These are phyloP conservation scores for Saccharomycopsis phalli DNA, from an alignment of 1,139 yeast species.

Conservation along the genomic window DNA sequence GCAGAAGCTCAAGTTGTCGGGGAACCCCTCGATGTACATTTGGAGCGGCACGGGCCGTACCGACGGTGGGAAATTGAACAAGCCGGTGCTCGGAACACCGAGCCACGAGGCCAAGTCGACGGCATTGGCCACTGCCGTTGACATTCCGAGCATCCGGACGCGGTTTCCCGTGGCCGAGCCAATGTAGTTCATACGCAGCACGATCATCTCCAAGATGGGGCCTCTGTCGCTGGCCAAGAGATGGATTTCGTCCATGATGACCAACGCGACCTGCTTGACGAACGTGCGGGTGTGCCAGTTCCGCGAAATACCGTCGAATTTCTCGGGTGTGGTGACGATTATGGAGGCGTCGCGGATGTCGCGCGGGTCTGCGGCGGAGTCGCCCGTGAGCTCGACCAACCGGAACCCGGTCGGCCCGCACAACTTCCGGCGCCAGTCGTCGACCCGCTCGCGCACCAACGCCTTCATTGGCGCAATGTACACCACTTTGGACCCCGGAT, in stretches of 20 bases:
- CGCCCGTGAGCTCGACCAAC: constrained; percentile 94
- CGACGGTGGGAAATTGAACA: constrained; percentile 89
- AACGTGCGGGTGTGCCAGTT: constrained; percentile 94
- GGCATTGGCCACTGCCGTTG: constrained; percentile 97
- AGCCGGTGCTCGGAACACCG: constrained; percentile 79
- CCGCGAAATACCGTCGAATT: constrained; percentile 97
- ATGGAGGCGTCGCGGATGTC: constrained; percentile 88
- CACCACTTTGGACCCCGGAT: constrained; percentile 77
- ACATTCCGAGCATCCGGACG: constrained; percentile 81
- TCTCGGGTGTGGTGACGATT: constrained; percentile 94
- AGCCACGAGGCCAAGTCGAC: constrained; percentile 98
- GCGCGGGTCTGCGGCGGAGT: constrained; percentile 80
- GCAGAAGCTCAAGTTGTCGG: constrained; percentile 87
- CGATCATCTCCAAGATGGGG: constrained; percentile 96
- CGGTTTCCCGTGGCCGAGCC: constrained; percentile 68
- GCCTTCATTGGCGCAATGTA: constrained; percentile 99
- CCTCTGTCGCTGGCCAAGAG: constrained; percentile 96
- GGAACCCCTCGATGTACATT: constrained; percentile 97
- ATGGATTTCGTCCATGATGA: constrained; percentile 98
- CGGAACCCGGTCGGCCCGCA: constrained; percentile 48
- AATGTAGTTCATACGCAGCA: constrained; percentile 92
- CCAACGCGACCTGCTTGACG: constrained; percentile 83
- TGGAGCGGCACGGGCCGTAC: constrained; percentile 97
- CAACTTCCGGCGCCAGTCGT: constrained; percentile 80
- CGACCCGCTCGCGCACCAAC: constrained; percentile 89